Evolutionary conservation across 2,329 filamentous ascomycete species (phyloP).

Genomic region (Neurospora sp.): DNA sequence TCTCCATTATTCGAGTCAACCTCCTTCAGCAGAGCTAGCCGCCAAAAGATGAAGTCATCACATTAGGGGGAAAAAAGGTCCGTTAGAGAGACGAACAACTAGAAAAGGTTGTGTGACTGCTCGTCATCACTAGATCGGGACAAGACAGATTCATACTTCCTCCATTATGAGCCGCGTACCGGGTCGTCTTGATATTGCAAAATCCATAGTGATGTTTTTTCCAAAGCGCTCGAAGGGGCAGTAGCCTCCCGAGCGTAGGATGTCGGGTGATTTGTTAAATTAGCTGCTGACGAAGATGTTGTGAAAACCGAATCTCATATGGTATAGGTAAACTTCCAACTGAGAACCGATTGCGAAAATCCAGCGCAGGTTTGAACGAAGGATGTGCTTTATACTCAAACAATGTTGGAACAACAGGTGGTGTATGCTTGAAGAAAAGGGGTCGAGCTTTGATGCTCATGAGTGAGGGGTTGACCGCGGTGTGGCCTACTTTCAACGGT

Average conservation of each 20-base stretch:
- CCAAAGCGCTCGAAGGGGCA: constrained; percentile 27
- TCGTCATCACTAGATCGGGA: constrained; percentile 18
- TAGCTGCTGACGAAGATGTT: constrained; percentile 28
- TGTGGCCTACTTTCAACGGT: constrained; percentile 18
- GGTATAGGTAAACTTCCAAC: constrained; percentile 18
- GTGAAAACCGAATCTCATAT: constrained; percentile 25
- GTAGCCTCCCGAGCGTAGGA: constrained; percentile 30
- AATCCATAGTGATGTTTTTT: constrained; percentile 29
- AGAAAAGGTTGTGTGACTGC: constrained; percentile 12
- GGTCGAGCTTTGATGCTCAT: neutral
- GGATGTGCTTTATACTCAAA: constrained; percentile 2
- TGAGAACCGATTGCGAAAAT: constrained; percentile 20
- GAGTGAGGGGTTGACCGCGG: neutral
- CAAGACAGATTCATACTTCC: constrained; percentile 13
- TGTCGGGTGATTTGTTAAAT: constrained; percentile 27
- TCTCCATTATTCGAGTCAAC: neutral
- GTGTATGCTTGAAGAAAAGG: neutral
- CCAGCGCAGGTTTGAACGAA: constrained; percentile 6
- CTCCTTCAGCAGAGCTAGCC: neutral
- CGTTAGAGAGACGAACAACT: constrained; percentile 8
- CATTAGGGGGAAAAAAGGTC: constrained; percentile 12
- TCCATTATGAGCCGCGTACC: constrained; percentile 9
- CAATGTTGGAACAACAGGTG: neutral
- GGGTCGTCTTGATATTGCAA: constrained; percentile 23
- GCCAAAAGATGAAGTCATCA: constrained; percentile 12